A percentile compares a stretch with the other conserved stretches of the same genome.
phyloP scores from a whole-genome alignment of 2,329 filamentous ascomycete genomes.

The Neonectria hederae region DNA sequence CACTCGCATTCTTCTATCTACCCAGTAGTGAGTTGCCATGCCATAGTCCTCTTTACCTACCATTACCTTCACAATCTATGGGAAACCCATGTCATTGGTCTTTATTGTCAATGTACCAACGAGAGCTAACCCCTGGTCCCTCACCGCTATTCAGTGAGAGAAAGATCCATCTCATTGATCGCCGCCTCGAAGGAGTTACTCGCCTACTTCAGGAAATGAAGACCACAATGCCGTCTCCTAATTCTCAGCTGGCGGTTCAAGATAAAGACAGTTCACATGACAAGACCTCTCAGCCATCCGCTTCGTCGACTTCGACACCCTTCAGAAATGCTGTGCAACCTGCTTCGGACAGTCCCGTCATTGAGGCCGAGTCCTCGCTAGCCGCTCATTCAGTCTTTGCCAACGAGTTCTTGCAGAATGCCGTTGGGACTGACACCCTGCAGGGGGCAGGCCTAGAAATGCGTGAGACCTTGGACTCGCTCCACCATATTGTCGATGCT shows the following conservation, averaged over 20 bases:
- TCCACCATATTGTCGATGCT: constrained; percentile 42
- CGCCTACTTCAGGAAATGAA: constrained; percentile 48
- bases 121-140: background rate
- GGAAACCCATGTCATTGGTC: background rate
- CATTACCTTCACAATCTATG: background rate
- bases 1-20: constrained; percentile 49
- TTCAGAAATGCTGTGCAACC: constrained; percentile 31
- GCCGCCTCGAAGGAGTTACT: constrained; percentile 47
- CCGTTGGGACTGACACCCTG: constrained; percentile 43
- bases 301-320: constrained; percentile 29
- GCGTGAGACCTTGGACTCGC: constrained; percentile 48
- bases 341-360: constrained; percentile 42
- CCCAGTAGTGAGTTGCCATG: constrained; percentile 48
- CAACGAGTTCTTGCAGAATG: constrained; percentile 54
- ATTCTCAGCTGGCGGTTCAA: constrained; percentile 3
- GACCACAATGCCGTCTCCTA: constrained; percentile 33
- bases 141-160: constrained; percentile 42
- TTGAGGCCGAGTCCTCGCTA: constrained; percentile 57
- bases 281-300: constrained; percentile 25
- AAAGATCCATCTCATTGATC: constrained; percentile 52
- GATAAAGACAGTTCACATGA: constrained; percentile 30
- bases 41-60: background rate
- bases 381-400: constrained; percentile 58
- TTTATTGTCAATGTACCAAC: background rate
- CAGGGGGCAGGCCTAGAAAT: constrained; percentile 45